Conservation (phyloP, 768 basidiomycete species). For the Amanita phalloides region DNA sequence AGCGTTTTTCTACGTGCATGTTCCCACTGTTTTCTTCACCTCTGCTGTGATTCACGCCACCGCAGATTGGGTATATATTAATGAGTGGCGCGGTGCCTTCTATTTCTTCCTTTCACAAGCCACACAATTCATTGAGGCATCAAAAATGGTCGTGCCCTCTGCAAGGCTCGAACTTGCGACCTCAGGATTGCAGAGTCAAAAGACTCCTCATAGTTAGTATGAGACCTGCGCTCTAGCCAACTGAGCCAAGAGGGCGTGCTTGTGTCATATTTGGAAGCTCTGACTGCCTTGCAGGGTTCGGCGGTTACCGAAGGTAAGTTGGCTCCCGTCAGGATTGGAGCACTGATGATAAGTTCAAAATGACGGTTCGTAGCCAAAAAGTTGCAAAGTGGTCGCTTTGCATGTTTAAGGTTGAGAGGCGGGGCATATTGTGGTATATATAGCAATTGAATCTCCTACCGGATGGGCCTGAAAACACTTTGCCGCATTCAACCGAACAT, state of each 20-base stretch:
- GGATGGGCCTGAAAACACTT: too few species aligned
- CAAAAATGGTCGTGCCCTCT: slow-evolving; percentile 2
- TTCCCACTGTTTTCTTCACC: slow-evolving; percentile 23
- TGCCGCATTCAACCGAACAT: background rate
- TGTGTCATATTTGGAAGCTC: too few species aligned
- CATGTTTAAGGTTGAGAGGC: too few species aligned
- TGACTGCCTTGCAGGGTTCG: too few species aligned
- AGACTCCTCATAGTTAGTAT: slow-evolving; percentile 16
- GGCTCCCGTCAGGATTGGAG: too few species aligned
- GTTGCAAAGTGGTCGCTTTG: too few species aligned
- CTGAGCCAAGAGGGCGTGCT: slow-evolving; percentile 24
- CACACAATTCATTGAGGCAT: too few species aligned
- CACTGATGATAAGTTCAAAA: background rate
- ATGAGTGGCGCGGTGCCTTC: slow-evolving; percentile 9
- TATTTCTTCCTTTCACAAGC: slow-evolving; percentile 14
- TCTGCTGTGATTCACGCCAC: slow-evolving; percentile 23
- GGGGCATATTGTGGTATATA: background rate
- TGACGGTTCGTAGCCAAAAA: slow-evolving; percentile 20
- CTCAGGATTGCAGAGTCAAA: slow-evolving; percentile 1
- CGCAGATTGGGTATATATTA: slow-evolving; percentile 18
- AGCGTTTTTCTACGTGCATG: slow-evolving; percentile 18
- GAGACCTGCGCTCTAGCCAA: slow-evolving; percentile 29
- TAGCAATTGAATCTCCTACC: too few species aligned
- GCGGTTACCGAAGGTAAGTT: too few species aligned
- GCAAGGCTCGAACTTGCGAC: slow-evolving; percentile 10